Conservation (phyloP, 1,284 basidiomycete species). For the Puccinia hordei region DNA sequence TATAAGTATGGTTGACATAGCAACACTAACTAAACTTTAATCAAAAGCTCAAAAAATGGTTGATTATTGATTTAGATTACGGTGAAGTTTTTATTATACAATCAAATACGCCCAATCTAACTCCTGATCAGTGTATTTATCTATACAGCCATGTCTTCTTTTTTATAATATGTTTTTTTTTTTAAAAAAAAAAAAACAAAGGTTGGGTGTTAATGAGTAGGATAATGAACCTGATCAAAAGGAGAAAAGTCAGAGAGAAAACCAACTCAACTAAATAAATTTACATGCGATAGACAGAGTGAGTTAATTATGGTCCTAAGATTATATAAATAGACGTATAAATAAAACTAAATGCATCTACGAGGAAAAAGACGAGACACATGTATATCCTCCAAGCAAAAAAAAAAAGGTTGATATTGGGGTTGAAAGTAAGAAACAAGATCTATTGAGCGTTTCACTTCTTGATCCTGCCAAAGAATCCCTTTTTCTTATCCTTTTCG, state of each 20-base stretch:
- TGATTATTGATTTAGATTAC: too few species aligned
- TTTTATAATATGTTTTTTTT: too few species aligned
- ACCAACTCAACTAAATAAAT: too few species aligned
- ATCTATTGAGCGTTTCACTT: constrained; percentile 1
- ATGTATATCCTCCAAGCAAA: constrained; percentile 5
- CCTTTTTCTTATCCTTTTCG: constrained; percentile 46
- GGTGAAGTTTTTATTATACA: background rate
- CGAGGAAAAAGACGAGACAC: too few species aligned
- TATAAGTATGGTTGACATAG: too few species aligned
- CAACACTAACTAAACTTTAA: too few species aligned
- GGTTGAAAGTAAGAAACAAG: background rate
- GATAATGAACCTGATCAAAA: too few species aligned
- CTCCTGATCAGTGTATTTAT: background rate
- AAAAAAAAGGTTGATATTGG: background rate
- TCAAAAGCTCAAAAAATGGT: too few species aligned
- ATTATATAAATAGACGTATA: background rate
- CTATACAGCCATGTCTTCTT: background rate
- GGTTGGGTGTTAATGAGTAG: too few species aligned
- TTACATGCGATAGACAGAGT: too few species aligned
- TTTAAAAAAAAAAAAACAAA: too few species aligned
- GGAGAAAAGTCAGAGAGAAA: too few species aligned
- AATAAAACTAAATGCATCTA: background rate
- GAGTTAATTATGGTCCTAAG: background rate
- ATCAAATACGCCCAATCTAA: background rate
- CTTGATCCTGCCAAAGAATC: constrained; percentile 44